Base-by-base conservation (phyloP, 345 rosid species). In the Psidium guajava region DNA sequence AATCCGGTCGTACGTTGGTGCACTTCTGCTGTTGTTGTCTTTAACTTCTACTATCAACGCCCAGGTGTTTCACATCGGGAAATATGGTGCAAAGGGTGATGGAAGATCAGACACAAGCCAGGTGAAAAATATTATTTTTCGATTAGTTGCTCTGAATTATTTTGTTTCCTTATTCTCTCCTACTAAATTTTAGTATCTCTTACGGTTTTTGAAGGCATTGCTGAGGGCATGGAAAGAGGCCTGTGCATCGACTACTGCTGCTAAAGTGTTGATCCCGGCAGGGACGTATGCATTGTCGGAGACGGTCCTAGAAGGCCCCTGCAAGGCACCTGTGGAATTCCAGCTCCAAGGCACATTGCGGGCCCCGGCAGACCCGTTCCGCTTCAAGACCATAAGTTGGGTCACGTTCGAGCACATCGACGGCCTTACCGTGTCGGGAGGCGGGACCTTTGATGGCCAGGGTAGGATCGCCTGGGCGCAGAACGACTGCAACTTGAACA, bases 391-490 rank as follows among this genome's bases (percentile, higher is more conserved):
- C 4, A 87, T 85, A 0, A 87, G 89, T 82, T 95, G 96, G 98
- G 81, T 95, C 51, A 52, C 84, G 21, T 89, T 95, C 84, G 6
- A 81, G 24, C 84, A 88, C 86, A 56, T 95, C 6, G 84, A 90
- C 7, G 83, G 88, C 5, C 85, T 95, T 52, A 91, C 89, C 1
- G 3, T 94, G 40, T 83, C 87, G 12, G 97, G 95, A 6, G 91
- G 92, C 27, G 95, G 96, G 44, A 86, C 87, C n/a, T 91, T 95
- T 56, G 95, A 95, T n/a, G 96, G 96, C 47, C 89, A 91, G 83
- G 95, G 98, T 1, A 83, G 86, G 6, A 18, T 59, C 18, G 93
- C 90, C 54, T 91, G 92, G 91, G 82, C 80, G 64, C 54, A 83
- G 49, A 92, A 90, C 44, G 54, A 87, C 20, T 93, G 93, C 69